Evolutionary conservation across 2,329 filamentous ascomycete genomes (phyloP), one percentile per base, ranked within the genome.

Genomic region (Leptographium wingfieldii): DNA sequence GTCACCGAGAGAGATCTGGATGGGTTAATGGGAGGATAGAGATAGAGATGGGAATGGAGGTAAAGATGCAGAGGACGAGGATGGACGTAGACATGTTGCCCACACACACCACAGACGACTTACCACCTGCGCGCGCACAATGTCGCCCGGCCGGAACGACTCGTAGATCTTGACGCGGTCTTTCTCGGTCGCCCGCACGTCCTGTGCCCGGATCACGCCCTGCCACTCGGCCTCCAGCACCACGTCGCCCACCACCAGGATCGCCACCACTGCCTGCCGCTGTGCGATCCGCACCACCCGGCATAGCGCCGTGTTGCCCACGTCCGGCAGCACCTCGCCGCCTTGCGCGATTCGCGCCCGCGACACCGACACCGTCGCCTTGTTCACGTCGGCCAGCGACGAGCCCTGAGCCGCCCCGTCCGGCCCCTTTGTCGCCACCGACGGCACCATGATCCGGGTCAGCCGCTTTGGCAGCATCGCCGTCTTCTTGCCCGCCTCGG

Each of bases 161-260:
- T 96, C 91, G 65, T 90, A 86, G 64, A 97, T 88, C 71, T 88
- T 90, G 52, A 96, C 90, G 66, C 90, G 89, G 71, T 97, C 94
- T 75, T 96, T 96, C 75, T 99, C 94, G 22, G 94, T 96, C 3
- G 91, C 90, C 60, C 94, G 81, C 40, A 99, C 90, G 70, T 99
- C 94, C 74, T 97, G 92, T 63, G 86, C 84, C 22, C 91, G 82
- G 62, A 96, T 91, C 63, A 95, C 76, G 5, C 88, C 91, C 73
- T 90, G 87, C 81, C 92, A 95, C 66, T 91, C 87, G 57, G 90
- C 87, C 66, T 88, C 81, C 63, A 88, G 77, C 49, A 88, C 85
- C 12, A 80, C 81, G 67, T 85, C 79, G 60, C 88, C 84, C 31
- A 96, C 87, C 61, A 92, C 87, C 62, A 96, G 80, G 66, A 97